Conservation (phyloP, 1,284 basidiomycete genomes). For the Trichosporon sp. region DNA sequence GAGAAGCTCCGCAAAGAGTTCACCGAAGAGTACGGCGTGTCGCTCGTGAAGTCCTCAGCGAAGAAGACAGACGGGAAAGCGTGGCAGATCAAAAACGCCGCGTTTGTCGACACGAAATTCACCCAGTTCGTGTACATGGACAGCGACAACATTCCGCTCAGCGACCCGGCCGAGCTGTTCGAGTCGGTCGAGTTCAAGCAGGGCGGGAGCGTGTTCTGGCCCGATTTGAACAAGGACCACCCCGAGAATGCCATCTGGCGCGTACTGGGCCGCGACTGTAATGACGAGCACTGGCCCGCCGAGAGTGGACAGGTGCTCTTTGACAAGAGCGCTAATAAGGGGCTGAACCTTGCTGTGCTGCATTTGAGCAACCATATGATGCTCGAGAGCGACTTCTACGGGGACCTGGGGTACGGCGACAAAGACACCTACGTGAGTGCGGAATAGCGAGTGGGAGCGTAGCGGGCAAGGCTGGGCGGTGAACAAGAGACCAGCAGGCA, state of each 20-base stretch:
- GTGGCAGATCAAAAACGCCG: slow-evolving; percentile 45
- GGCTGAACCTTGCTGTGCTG: slow-evolving; percentile 51
- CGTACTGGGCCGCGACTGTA: slow-evolving; percentile 47
- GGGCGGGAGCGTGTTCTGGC: slow-evolving; percentile 50
- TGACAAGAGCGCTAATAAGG: slow-evolving; percentile 50
- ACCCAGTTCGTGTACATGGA: slow-evolving; percentile 47
- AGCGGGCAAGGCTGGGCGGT: neutral
- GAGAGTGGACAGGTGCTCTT: slow-evolving; percentile 51
- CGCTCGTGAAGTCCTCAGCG: slow-evolving; percentile 23
- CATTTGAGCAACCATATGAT: slow-evolving; percentile 50
- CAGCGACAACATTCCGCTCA: slow-evolving; percentile 49
- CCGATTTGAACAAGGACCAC: slow-evolving; percentile 52
- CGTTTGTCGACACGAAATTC: slow-evolving; percentile 42
- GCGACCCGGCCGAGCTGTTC: slow-evolving; percentile 49
- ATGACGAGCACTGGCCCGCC: slow-evolving; percentile 49
- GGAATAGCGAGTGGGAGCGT: neutral
- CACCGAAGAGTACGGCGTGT: slow-evolving; percentile 28
- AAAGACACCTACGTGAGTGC: slow-evolving; percentile 44
- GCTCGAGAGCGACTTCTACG: slow-evolving; percentile 47
- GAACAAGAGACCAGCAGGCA: too few relatives aligned
- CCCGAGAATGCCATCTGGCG: slow-evolving; percentile 52
- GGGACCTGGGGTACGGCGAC: slow-evolving; percentile 48
- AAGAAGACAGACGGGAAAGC: slow-evolving; percentile 28
- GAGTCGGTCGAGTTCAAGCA: slow-evolving; percentile 47
- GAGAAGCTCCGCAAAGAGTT: slow-evolving; percentile 30